Percentiles rank a stretch among this genome's conserved stretches.
These are phyloP conservation scores for Clitoria ternatea DNA, from an alignment of 306 rosid species.

Conservation along the genomic window DNA sequence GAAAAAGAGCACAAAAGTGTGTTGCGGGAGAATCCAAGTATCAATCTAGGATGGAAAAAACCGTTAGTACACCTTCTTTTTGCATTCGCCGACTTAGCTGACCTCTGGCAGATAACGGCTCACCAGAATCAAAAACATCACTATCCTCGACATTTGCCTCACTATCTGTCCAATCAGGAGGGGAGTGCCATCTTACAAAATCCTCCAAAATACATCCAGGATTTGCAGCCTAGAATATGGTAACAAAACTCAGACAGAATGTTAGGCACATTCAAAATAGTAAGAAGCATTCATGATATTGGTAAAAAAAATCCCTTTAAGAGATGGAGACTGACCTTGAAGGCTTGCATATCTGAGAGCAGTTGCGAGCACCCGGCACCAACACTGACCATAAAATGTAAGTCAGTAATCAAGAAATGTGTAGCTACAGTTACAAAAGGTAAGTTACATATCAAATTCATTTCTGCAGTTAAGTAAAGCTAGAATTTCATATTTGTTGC, in stretches of 20 bases:
- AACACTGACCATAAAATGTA: constrained; percentile 65
- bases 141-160: constrained; percentile 48
- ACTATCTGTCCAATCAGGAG: constrained; percentile 93
- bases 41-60: constrained; percentile 23
- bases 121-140: constrained; percentile 47
- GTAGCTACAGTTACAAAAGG: neutral
- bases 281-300: constrained; percentile 17
- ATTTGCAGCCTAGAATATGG: constrained; percentile 79
- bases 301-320: constrained; percentile 23
- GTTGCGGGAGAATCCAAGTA: constrained; percentile 21
- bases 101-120: constrained; percentile 51
- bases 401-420: constrained; percentile 39
- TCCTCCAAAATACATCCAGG: constrained; percentile 99
- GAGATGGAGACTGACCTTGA: constrained; percentile 67
- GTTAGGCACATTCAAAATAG: constrained; percentile 19
- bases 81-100: constrained; percentile 93
- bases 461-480: constrained; percentile 11
- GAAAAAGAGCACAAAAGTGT: neutral
- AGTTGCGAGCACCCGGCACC: constrained; percentile 99
- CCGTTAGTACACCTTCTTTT: constrained; percentile 65
- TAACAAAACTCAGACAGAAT: constrained; percentile 20
- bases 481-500: constrained; percentile 11
- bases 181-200: constrained; percentile 99
- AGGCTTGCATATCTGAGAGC: constrained; percentile 99
- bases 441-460: neutral